Evolutionary conservation across 345 rosid species (phyloP), one percentile per base, ranked within the genome.

Genomic region (Moricandia moricandioides): DNA sequence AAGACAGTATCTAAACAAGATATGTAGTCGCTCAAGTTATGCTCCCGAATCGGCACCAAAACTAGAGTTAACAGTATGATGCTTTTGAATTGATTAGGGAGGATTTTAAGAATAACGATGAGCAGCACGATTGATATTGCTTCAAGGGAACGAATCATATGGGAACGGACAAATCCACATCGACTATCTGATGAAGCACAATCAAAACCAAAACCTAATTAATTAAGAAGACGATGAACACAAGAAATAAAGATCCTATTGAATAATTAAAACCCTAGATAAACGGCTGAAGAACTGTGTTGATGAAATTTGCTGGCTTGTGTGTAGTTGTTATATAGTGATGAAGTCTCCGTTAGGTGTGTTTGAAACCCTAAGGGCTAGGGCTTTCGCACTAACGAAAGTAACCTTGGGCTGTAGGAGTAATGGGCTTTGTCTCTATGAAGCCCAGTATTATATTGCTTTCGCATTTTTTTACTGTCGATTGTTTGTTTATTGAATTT

Each of bases 71-170:
- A 27, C 67, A 21, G 71, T 17, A 16, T 24, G 2, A 62, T 29
- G 12, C 35, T 47, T 21, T 1, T 4, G 47, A 11, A 14, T 2
- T 11, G 33, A 73, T 40, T 13, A 67, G 16, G 10, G 65, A 59
- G 29, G 0, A 56, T 10, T 6, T 35, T 1, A 1, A 1, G 24
- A 14, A 21, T 21, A 76, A 69, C 60, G 4, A 55, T 0, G 70
- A 72, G 81, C 86, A 89, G 81, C 97, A 88, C 93, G 69, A 74
- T 52, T 30, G 1, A 30, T 91, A 13, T 88, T 57, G 97, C 96
- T 87, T 91, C 93, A 79, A 87, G 90, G 96, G 97, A 89, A 88
- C 93, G 96, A 89, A 86, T 89, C 92, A 62, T 30, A 67, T 84
- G 91, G 92, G 92, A 89, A 89, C 79, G 9, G 84, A 73, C 0